phyloP scores from a whole-genome alignment of 2,329 filamentous ascomycete genomes.

The Aureobasidium sp. region DNA sequence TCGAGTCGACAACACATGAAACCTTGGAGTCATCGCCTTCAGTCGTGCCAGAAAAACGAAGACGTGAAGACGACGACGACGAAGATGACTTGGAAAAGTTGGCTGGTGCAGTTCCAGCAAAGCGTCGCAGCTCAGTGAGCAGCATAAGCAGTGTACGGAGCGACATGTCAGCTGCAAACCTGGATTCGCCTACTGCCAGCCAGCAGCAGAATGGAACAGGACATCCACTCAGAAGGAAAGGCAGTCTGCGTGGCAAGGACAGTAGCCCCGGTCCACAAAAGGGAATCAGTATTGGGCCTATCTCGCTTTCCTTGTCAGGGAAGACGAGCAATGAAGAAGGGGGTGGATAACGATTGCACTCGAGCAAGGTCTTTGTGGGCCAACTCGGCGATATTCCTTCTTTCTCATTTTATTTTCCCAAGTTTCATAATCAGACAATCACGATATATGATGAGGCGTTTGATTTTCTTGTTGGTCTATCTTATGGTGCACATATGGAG shows the following conservation, averaged over 20 bases:
- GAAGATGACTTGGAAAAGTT: slow-evolving; percentile 89
- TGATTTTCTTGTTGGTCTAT: not conserved
- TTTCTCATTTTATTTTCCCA: not conserved
- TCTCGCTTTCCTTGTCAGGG: slow-evolving; percentile 5
- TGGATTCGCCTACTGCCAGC: slow-evolving; percentile 11
- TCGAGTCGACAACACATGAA: slow-evolving; percentile 18
- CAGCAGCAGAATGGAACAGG: slow-evolving; percentile 13
- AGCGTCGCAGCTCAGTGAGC: slow-evolving; percentile 33
- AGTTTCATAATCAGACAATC: slow-evolving; percentile 5
- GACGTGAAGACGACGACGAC: slow-evolving; percentile 86
- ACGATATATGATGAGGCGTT: slow-evolving; percentile 11
- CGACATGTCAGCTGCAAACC: slow-evolving; percentile 15
- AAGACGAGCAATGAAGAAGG: not conserved
- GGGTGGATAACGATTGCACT: not conserved
- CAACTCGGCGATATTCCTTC: not conserved
- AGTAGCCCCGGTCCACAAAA: slow-evolving; percentile 25
- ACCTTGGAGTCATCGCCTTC: slow-evolving; percentile 51
- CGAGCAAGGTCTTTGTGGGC: not conserved
- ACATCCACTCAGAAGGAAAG: slow-evolving; percentile 34
- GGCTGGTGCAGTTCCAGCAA: slow-evolving; percentile 37
- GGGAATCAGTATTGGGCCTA: slow-evolving; percentile 20
- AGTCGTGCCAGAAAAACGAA: slow-evolving; percentile 76
- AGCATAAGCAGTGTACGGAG: slow-evolving; percentile 21
- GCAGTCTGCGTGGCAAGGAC: slow-evolving; percentile 35
- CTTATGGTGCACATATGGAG: too few species aligned